Base-by-base conservation (phyloP, 2,329 filamentous ascomycete species). In the Neodidymelliopsis sp. region DNA sequence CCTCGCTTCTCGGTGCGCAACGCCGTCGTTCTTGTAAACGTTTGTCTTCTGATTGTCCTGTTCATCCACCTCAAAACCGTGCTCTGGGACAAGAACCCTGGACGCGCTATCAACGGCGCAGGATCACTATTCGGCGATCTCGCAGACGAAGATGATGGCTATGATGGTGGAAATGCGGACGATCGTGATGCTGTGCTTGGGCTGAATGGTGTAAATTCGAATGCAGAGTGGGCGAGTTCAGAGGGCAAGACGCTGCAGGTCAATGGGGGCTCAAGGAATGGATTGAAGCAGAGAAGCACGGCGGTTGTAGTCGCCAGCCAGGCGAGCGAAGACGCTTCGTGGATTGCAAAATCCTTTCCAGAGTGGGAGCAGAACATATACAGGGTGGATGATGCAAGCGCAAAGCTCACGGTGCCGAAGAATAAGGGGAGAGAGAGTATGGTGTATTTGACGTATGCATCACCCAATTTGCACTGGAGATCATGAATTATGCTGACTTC, bases 401-500 rank as follows among this genome's bases (percentile, higher is more conserved):
- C 74, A 4, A 44, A 56, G 19, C 60, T 77, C 16, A 76, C 67
- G 0, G 74, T 79, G 9, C 77, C 77, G 1, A 65, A 64, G 36
- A 79, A 80, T 56, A 79, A 79, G 57, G 77, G 77, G 0, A 67
- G 76, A 28, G 78, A 80, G 56, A 75, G 72, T 15, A 80, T 80
- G 77, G 77, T 75, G 1, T 80, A 78, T 54, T 54, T 80, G 40
- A 79, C 75, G 74, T 78, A 63, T 49, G 72, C 65, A 6, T 7
- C 2, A 15, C 15, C 23, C 13, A 9, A 23, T 16, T 35, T 18
- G 8, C 12, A 9, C 8, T 33, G 15, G 22, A n/a, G 38, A 25
- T 27, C 25, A 33, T 18, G 3, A 48, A 44, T 37, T 58, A 45
- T 44, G 13, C 29, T 46, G 16, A 39, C 28, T 25, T 6, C 16